Conservation (phyloP, 2,329 filamentous ascomycete genomes). For the Calonectria crousiana region DNA sequence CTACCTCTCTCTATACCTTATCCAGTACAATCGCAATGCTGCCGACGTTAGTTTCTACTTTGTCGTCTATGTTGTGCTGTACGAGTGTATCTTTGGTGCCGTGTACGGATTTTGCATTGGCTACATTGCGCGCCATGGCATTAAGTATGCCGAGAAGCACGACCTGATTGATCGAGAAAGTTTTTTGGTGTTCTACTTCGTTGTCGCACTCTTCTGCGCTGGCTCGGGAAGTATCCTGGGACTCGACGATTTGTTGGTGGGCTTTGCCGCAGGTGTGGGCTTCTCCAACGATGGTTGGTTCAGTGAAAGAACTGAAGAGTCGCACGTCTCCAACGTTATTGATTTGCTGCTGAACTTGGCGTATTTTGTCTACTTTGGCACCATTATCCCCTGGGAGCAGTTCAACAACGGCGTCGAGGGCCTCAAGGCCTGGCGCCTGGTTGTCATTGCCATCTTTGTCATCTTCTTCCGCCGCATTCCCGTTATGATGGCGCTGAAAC, state of each 20-base stretch:
- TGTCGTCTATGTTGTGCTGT: conserved; percentile 90
- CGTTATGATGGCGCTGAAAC: conserved; percentile 92
- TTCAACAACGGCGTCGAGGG: conserved; percentile 84
- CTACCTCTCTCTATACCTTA: conserved; percentile 91
- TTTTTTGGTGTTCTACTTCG: conserved; percentile 98
- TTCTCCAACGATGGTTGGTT: conserved; percentile 99
- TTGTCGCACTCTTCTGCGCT: conserved; percentile 93
- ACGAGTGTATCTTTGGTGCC: conserved; percentile 95
- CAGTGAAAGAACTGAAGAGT: conserved; percentile 96
- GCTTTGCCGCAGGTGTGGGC: conserved; percentile 95
- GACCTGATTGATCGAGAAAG: conserved; percentile 95
- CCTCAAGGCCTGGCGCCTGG: conserved; percentile 86
- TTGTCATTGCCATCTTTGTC: conserved; percentile 94
- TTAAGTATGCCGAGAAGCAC: conserved; percentile 86
- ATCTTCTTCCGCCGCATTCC: conserved; percentile 96
- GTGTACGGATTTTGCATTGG: conserved; percentile 89
- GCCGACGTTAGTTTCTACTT: conserved; percentile 83
- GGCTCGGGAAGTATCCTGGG: conserved; percentile 93
- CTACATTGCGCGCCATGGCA: conserved; percentile 90
- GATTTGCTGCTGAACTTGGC: conserved; percentile 96
- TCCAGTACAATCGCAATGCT: conserved; percentile 80
- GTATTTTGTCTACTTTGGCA: conserved; percentile 97
- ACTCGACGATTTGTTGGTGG: conserved; percentile 92
- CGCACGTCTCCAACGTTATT: conserved; percentile 99
- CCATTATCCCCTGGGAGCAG: conserved; percentile 95